Conservation (phyloP, 148 eudicot genomes). For the Cornus suecica region DNA sequence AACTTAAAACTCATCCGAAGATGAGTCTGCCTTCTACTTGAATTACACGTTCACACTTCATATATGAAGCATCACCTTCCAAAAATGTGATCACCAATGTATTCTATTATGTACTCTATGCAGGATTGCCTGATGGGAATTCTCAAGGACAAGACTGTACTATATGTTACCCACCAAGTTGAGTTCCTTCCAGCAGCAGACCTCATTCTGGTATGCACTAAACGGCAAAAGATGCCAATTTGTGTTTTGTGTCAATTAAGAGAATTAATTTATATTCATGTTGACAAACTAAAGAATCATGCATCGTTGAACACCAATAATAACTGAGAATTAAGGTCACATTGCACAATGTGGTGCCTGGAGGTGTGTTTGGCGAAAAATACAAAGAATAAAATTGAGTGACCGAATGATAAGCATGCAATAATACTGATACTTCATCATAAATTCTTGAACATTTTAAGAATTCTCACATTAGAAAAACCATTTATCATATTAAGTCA, state of each 20-base stretch:
- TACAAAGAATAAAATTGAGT: background rate
- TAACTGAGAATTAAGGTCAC: background rate
- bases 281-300: background rate
- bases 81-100: background rate
- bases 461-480: background rate
- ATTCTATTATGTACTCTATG: background rate
- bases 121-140: conserved; percentile 94
- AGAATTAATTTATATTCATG: background rate
- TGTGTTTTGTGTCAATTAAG: background rate
- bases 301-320: background rate
- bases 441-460: background rate
- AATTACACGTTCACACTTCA: too few species aligned
- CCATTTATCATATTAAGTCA: background rate
- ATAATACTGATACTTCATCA: background rate
- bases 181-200: conserved; percentile 99
- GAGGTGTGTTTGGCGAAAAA: background rate
- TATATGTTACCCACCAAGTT: conserved; percentile 94
- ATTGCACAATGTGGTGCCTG: background rate
- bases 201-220: conserved; percentile 71
- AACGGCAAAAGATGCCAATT: background rate
- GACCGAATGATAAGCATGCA: background rate
- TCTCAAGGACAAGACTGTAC: conserved; percentile 80
- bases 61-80: too few species aligned
- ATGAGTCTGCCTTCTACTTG: too few species aligned
- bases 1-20: background rate